phyloP scores from a whole-genome alignment of 768 basidiomycete species.

The Suillus americanus region DNA sequence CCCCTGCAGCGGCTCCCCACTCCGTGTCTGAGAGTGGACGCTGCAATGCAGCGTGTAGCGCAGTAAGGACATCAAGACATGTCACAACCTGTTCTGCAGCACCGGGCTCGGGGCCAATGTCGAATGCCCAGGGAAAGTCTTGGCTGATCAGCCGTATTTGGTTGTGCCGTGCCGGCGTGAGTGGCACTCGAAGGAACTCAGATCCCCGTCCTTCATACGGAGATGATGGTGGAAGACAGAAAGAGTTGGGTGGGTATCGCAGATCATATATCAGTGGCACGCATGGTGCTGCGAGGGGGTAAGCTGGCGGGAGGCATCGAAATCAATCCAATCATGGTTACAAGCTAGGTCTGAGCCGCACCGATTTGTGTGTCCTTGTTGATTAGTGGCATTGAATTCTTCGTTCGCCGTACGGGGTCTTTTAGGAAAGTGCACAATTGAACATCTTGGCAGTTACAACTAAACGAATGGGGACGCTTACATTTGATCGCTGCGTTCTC shows the following conservation, averaged over 20 bases:
- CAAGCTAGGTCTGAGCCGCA: background rate
- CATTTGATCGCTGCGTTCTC: background rate
- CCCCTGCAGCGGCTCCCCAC: conserved; percentile 5
- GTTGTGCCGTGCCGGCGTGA: background rate
- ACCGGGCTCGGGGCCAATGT: background rate
- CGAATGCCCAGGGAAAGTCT: conserved; percentile 12
- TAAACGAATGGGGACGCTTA: background rate
- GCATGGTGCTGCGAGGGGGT: conserved; percentile 1
- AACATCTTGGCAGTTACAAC: background rate
- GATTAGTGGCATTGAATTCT: background rate
- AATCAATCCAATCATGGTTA: background rate
- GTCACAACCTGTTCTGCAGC: background rate
- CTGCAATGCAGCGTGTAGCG: conserved; percentile 7
- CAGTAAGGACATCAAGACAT: conserved; percentile 8
- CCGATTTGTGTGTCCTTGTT: background rate
- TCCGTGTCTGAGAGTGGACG: conserved; percentile 9
- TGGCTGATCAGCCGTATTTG: conserved; percentile 8
- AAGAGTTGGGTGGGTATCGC: background rate
- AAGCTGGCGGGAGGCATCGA: background rate
- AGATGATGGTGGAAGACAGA: conserved; percentile 2
- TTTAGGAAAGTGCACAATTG: background rate
- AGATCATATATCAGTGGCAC: conserved; percentile 10
- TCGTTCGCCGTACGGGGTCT: background rate
- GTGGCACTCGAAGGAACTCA: conserved; percentile 3
- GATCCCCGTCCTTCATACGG: background rate